phyloP scores from a whole-genome alignment of 805 yeast genomes.

The Metschnikowia lunata region DNA sequence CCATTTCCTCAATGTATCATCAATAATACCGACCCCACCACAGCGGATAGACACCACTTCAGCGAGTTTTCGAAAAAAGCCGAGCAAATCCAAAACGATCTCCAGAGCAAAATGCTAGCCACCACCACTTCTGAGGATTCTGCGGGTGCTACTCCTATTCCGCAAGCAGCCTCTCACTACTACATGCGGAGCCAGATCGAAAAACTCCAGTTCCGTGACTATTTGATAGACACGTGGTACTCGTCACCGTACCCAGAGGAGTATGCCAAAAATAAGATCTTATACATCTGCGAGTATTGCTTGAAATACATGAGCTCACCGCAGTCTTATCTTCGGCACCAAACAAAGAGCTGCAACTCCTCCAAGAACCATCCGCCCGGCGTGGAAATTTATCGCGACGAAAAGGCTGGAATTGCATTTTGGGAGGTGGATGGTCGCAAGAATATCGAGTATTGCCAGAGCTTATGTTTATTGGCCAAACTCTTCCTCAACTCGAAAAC shows the following conservation, averaged over 20 bases:
- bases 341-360: conserved; percentile 58
- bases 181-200: conserved; percentile 42
- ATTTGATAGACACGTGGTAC: conserved; percentile 86
- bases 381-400: conserved; percentile 38
- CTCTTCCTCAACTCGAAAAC: conserved; percentile 88
- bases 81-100: conserved; percentile 26
- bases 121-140: conserved; percentile 15
- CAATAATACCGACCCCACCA: conserved; percentile 55
- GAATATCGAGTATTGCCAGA: conserved; percentile 78
- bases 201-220: conserved; percentile 65
- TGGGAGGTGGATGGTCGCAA: conserved; percentile 76
- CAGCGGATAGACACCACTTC: conserved; percentile 47
- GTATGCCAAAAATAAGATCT: conserved; percentile 54
- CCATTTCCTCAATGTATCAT: conserved; percentile 57
- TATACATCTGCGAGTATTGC: conserved; percentile 82
- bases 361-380: conserved; percentile 62
- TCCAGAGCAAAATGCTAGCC: conserved; percentile 7
- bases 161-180: conserved; percentile 17
- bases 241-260: conserved; percentile 91
- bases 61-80: conserved; percentile 16
- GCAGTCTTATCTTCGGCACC: conserved; percentile 64
- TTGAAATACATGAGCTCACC: conserved; percentile 73
- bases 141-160: conserved; percentile 10
- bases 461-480: conserved; percentile 84
- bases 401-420: conserved; percentile 24